phyloP scores from a whole-genome alignment of 2,329 filamentous ascomycete species.

The Colletotrichum liriopes region DNA sequence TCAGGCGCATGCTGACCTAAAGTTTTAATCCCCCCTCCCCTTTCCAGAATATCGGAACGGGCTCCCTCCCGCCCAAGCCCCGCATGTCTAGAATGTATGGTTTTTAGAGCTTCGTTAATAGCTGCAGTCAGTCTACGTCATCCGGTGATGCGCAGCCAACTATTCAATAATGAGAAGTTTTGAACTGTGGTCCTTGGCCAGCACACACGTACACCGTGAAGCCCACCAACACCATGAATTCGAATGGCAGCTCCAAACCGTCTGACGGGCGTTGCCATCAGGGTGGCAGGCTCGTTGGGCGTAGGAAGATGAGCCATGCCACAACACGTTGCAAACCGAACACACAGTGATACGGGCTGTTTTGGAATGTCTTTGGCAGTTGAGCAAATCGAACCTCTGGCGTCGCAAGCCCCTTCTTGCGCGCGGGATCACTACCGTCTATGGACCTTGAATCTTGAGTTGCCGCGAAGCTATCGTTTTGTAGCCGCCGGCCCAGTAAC shows the following conservation, averaged over 20 bases:
- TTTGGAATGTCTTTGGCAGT: background rate
- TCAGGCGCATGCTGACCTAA: background rate
- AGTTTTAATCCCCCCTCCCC: background rate
- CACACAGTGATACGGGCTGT: too few species aligned
- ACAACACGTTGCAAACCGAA: background rate
- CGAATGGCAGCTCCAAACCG: background rate
- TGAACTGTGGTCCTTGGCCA: background rate
- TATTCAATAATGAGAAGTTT: background rate
- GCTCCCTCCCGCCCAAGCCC: background rate
- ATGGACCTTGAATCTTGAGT: constrained; percentile 15
- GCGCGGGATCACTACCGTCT: constrained; percentile 21
- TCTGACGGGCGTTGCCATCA: background rate
- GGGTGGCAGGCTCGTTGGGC: background rate
- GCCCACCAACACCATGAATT: background rate
- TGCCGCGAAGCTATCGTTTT: constrained; percentile 7
- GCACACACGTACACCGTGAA: too few species aligned
- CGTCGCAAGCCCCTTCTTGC: constrained; percentile 3
- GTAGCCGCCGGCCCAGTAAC: background rate
- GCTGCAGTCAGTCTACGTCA: background rate
- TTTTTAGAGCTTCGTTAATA: background rate
- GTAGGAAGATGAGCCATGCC: background rate
- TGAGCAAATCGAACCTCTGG: constrained; percentile 11
- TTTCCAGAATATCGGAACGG: background rate
- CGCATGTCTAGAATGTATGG: background rate
- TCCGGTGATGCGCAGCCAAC: background rate